Conservation (phyloP, 1,284 basidiomycete species). For the Fomitopsis betulina region DNA sequence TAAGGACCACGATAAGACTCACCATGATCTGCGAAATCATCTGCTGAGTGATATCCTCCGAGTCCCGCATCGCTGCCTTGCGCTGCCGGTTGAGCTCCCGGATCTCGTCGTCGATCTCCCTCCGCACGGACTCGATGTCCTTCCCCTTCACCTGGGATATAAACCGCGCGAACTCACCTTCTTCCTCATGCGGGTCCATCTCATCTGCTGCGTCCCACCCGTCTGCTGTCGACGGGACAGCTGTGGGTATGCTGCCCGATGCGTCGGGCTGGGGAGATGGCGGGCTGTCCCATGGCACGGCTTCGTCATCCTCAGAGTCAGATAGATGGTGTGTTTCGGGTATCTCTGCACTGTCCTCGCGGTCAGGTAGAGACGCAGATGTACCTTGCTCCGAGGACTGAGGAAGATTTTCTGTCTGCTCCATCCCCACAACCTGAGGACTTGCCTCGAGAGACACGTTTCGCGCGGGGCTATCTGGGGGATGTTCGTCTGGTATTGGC, state of each 20-base stretch:
- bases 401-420: not conserved
- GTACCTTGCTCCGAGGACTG: not conserved
- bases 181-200: slow-evolving; percentile 80
- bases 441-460: not conserved
- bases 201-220: slow-evolving; percentile 69
- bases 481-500: not conserved
- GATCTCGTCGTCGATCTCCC: slow-evolving; percentile 93
- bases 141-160: slow-evolving; percentile 86
- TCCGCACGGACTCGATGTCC: slow-evolving; percentile 74
- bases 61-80: slow-evolving; percentile 87
- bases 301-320: not conserved
- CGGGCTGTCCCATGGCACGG: slow-evolving; percentile 44
- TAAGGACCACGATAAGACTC: slow-evolving; percentile 6
- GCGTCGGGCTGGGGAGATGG: slow-evolving; percentile 34
- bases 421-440: not conserved
- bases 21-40: slow-evolving; percentile 98
- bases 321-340: not conserved
- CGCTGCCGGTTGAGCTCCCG: slow-evolving; percentile 75
- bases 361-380: not conserved
- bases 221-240: slow-evolving; percentile 21
- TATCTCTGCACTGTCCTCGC: not conserved
- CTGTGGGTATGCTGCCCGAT: slow-evolving; percentile 8
- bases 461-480: not conserved
- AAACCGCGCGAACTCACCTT: slow-evolving; percentile 89
- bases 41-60: slow-evolving; percentile 92